Conservation (phyloP, 2,329 filamentous ascomycete species). For the Pseudogymnoascus sp. region DNA sequence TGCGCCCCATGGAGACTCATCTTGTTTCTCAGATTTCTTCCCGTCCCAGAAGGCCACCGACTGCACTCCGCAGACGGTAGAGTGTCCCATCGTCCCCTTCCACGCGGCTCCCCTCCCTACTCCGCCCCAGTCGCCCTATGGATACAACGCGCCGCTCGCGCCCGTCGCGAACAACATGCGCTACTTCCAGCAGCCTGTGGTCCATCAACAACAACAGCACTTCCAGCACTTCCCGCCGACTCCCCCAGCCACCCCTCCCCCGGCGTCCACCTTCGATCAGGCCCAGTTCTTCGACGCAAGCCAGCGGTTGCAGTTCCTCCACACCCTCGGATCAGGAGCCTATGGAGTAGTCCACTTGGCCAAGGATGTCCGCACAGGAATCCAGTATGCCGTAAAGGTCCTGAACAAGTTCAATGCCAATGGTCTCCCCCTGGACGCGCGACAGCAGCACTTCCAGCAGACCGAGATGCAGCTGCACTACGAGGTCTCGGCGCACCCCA, state of each 20-base stretch:
- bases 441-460: slow-evolving; percentile 84
- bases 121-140: not conserved
- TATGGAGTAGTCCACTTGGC: slow-evolving; percentile 95
- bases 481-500: slow-evolving; percentile 77
- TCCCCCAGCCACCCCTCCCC: not conserved
- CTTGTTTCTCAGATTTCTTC: not conserved
- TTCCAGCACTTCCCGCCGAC: not conserved
- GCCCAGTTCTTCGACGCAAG: slow-evolving; percentile 4
- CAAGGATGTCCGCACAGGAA: slow-evolving; percentile 70
- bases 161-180: not conserved
- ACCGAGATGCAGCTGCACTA: slow-evolving; percentile 90
- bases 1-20: not conserved
- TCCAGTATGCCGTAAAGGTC: slow-evolving; percentile 90
- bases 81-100: not conserved
- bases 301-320: slow-evolving; percentile 59
- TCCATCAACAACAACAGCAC: not conserved
- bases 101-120: not conserved
- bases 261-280: not conserved
- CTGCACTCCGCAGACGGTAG: not conserved
- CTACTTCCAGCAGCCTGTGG: not conserved
- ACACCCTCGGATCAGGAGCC: slow-evolving; percentile 83
- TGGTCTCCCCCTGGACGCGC: slow-evolving; percentile 63
- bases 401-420: slow-evolving; percentile 80
- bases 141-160: slow-evolving; percentile 1
- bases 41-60: not conserved